Percentiles rank a stretch among this genome's conserved stretches.
Conservation (phyloP, 495 filamentous ascomycete species). For the Tuber brumale region DNA sequence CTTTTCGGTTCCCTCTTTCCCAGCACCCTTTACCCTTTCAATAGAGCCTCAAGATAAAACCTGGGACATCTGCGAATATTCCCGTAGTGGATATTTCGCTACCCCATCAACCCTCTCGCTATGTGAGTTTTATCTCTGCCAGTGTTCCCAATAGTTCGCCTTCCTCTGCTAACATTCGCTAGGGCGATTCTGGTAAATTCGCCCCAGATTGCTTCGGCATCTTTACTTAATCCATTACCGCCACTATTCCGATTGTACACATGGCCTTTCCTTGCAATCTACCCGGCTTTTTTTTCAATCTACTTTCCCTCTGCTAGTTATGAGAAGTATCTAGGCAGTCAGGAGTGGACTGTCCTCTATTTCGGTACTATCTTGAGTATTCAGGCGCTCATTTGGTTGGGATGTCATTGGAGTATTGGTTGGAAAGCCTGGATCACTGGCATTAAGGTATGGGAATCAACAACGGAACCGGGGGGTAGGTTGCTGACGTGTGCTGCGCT, state of each 20-base stretch:
- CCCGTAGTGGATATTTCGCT: not conserved
- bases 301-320: conserved; percentile 79
- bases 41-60: not conserved
- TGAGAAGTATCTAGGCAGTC: conserved; percentile 74
- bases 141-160: not conserved
- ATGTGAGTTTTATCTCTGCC: not conserved
- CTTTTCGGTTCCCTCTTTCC: conserved; percentile 11
- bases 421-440: conserved; percentile 76
- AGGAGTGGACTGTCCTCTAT: conserved; percentile 97
- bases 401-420: conserved; percentile 94
- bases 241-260: conserved; percentile 75
- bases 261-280: conserved; percentile 84
- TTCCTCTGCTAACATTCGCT: conserved; percentile 7
- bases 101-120: not conserved
- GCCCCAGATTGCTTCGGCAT: conserved; percentile 77
- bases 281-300: conserved; percentile 81
- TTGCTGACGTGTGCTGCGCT: conserved; percentile 13
- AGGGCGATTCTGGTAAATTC: conserved; percentile 81
- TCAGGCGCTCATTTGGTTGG: conserved; percentile 87
- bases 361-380: conserved; percentile 75
- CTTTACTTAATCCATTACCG: conserved; percentile 82
- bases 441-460: conserved; percentile 44
- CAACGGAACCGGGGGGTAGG: not conserved
- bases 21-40: not conserved
- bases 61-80: not conserved